phyloP scores from a whole-genome alignment of 176 grass and related monocot species.

The Avena eriantha region DNA sequence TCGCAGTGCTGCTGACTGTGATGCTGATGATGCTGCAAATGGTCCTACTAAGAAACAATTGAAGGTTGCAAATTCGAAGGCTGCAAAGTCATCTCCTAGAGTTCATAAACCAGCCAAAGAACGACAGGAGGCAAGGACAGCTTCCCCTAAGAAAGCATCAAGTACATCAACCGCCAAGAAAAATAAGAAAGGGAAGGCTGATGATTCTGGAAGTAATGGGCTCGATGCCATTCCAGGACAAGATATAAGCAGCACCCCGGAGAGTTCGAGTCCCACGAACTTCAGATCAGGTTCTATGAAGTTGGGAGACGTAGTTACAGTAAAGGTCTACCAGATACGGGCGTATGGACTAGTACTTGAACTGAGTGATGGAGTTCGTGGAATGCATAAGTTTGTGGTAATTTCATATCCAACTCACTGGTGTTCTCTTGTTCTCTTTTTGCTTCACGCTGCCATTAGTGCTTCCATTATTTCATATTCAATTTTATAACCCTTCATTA shows the following conservation, averaged over 20 bases:
- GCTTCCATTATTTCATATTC: neutral
- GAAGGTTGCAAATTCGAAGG: constrained; percentile 50
- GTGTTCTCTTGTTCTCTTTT: neutral
- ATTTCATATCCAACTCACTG: neutral
- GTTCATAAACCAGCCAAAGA: constrained; percentile 33
- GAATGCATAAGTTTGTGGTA: constrained; percentile 99
- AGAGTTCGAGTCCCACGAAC: constrained; percentile 21
- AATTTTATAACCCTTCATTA: neutral
- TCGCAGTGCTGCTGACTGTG: constrained; percentile 77
- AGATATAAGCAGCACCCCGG: constrained; percentile 33
- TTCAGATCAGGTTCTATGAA: constrained; percentile 60
- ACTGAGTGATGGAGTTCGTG: constrained; percentile 70
- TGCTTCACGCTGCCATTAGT: neutral
- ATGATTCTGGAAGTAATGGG: constrained; percentile 35
- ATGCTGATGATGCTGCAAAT: constrained; percentile 59
- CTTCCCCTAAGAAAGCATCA: constrained; percentile 48
- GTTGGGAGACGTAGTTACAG: constrained; percentile 73
- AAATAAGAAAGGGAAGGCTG: constrained; percentile 52
- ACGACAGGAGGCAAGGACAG: constrained; percentile 18
- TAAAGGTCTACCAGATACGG: constrained; percentile 86
- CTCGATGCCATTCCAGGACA: constrained; percentile 42
- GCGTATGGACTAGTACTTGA: constrained; percentile 90
- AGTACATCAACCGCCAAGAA: constrained; percentile 35
- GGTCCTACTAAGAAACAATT: constrained; percentile 46
- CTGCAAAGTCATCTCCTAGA: constrained; percentile 58